These are phyloP conservation scores for Apiotrichum mycotoxinovorans DNA, from an alignment of 1,284 basidiomycete genomes.

Conservation along the genomic window DNA sequence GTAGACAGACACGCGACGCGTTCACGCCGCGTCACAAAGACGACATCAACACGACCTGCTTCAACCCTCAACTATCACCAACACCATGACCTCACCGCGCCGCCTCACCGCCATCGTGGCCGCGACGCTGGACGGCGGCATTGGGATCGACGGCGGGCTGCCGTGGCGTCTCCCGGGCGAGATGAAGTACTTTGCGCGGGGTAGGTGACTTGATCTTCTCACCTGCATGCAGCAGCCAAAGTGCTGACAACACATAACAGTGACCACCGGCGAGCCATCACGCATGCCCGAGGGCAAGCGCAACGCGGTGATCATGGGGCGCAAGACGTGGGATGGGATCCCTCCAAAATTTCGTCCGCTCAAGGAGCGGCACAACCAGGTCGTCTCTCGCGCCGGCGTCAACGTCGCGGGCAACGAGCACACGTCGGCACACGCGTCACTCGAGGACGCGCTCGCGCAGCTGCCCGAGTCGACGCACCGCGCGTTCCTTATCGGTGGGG, in stretches of 20 bases:
- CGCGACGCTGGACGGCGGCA: constrained; percentile 80
- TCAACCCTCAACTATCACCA: background rate
- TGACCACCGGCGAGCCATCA: constrained; percentile 38
- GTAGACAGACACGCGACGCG: background rate
- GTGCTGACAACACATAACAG: constrained; percentile 19
- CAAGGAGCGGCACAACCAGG: constrained; percentile 69
- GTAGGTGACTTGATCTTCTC: constrained; percentile 27
- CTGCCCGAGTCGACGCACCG: constrained; percentile 29
- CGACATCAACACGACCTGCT: background rate
- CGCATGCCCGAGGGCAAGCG: constrained; percentile 41
- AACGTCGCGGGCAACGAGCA: constrained; percentile 57
- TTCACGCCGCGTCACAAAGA: background rate
- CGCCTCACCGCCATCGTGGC: constrained; percentile 85
- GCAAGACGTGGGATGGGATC: constrained; percentile 97
- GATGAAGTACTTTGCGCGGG: constrained; percentile 86
- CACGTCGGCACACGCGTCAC: constrained; percentile 34
- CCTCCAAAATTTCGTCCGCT: constrained; percentile 84
- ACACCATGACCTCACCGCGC: constrained; percentile 4
- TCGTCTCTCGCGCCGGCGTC: constrained; percentile 67
- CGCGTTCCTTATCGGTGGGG: constrained; percentile 84
- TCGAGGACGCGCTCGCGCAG: constrained; percentile 34
- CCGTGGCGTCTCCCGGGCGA: constrained; percentile 90
- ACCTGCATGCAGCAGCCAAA: background rate
- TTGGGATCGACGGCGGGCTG: constrained; percentile 69
- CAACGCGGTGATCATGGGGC: constrained; percentile 92